Conservation (phyloP, 2,329 filamentous ascomycete species). For the Trichoderma sp. region DNA sequence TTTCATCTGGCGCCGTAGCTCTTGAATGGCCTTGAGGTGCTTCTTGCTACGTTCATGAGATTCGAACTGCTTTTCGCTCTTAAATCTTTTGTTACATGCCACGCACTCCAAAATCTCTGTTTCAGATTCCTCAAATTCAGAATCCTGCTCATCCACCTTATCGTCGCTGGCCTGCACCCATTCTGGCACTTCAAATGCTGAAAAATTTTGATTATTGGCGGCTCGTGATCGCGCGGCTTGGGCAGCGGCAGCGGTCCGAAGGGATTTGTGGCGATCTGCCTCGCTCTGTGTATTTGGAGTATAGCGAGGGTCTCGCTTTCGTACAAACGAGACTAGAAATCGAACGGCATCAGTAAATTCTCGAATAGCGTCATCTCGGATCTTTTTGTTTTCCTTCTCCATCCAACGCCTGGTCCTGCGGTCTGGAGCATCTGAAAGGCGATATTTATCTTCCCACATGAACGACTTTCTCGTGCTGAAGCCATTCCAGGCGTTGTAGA, state of each 20-base stretch:
- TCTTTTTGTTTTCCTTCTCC: conserved; percentile 91
- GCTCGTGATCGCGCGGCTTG: conserved; percentile 84
- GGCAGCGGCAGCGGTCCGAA: conserved; percentile 78
- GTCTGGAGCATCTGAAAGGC: conserved; percentile 84
- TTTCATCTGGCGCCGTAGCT: conserved; percentile 80
- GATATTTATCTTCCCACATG: conserved; percentile 85
- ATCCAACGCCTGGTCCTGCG: conserved; percentile 79
- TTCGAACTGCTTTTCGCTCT: conserved; percentile 90
- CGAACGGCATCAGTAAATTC: conserved; percentile 94
- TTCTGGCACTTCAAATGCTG: conserved; percentile 67
- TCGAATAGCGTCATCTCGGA: conserved; percentile 78
- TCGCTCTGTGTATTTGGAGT: conserved; percentile 76
- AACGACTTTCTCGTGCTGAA: conserved; percentile 88
- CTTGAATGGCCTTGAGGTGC: conserved; percentile 82
- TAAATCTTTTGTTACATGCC: conserved; percentile 77
- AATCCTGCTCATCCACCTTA: conserved; percentile 64
- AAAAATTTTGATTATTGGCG: conserved; percentile 75
- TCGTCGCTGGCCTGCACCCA: conserved; percentile 70
- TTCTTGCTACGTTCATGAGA: conserved; percentile 97
- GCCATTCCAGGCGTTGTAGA: conserved; percentile 79
- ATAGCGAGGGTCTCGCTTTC: conserved; percentile 89
- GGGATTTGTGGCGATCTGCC: conserved; percentile 74
- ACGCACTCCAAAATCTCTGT: conserved; percentile 72
- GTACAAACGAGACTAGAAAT: conserved; percentile 82
- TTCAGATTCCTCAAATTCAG: conserved; percentile 58